Evolutionary conservation across 208 protist genomes (phyloP), one percentile per base, ranked within the genome.

Genomic region (Crithidia expoeki): DNA sequence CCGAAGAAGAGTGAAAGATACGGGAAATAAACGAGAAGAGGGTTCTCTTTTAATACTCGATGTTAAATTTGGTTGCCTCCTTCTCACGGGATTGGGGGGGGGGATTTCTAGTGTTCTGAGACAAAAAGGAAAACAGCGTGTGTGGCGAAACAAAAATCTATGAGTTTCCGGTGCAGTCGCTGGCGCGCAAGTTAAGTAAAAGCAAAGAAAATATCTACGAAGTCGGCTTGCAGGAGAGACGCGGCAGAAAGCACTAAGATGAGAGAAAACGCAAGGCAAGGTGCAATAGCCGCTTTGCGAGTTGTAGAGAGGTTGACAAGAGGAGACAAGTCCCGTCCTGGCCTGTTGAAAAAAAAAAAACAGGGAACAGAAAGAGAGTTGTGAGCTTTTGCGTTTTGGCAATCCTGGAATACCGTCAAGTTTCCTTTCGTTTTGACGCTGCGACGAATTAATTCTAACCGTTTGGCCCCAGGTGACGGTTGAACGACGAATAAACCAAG

Each of bases 81-180:
- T 49, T 21, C 16, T 21, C 16, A n/a, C n/a, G n/a, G n/a, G n/a
- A n/a, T n/a, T n/a, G n/a, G n/a, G 9, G 16, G 6, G 16, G 44
- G 4, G 4, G 19, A 19, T 49, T 5, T 21, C 9, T 21, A 19
- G 19, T 49, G 44, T 17, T 17, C 44, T 49, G 44, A 52, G 27
- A 7, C 16, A 11, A 52, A 28, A 52, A 51, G 9, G 9, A 36
- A 40, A 46, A 55, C 21, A 68, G 36, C 12, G 36, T 12, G 36
- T 40, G 36, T 40, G 36, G 12, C 9, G 36, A 46, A 57, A 51
- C 44, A 51, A 61, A 44, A 51, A 38, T 72, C 27, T 56, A 40
- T 56, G 55, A 21, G 14, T 72, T 49, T 14, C 19, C 16, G 6
- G 36, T 56, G 50, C 36, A 61, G 21, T 25, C 10, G 44, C 21